Evolutionary conservation across 1,139 yeast species (phyloP).

Genomic region (Geotrichum phurueaensis): DNA sequence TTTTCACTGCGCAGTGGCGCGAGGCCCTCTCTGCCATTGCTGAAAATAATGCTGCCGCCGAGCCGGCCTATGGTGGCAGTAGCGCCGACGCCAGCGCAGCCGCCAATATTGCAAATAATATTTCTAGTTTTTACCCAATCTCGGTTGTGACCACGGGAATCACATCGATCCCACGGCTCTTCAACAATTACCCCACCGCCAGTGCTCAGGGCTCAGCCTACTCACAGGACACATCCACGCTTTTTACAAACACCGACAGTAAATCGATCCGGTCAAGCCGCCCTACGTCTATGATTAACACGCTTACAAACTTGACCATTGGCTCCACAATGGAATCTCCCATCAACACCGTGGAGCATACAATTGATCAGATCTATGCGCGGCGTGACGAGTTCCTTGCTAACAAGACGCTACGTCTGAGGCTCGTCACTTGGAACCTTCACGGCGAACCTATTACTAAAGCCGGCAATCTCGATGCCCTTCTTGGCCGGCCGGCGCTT

Average conservation of each 20-base stretch:
- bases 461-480: constrained; percentile 1
- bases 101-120: background rate
- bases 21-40: constrained; percentile 4
- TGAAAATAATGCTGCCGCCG: background rate
- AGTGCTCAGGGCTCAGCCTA: background rate
- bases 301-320: background rate
- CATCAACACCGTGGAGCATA: background rate
- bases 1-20: constrained; percentile 18
- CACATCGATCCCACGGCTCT: constrained; percentile 1
- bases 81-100: background rate
- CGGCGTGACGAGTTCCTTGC: background rate
- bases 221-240: background rate
- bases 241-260: background rate
- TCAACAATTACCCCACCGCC: background rate
- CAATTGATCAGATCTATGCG: background rate
- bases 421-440: constrained; percentile 11
- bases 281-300: background rate
- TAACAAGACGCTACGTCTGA: background rate
- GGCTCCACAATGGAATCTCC: background rate
- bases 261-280: background rate
- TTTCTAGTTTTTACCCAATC: background rate
- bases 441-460: constrained; percentile 14
- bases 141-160: background rate
- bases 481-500: constrained; percentile 17
- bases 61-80: background rate